Base-by-base conservation (phyloP, 2,329 filamentous ascomycete species). In the Phyllosticta ampelicida region DNA sequence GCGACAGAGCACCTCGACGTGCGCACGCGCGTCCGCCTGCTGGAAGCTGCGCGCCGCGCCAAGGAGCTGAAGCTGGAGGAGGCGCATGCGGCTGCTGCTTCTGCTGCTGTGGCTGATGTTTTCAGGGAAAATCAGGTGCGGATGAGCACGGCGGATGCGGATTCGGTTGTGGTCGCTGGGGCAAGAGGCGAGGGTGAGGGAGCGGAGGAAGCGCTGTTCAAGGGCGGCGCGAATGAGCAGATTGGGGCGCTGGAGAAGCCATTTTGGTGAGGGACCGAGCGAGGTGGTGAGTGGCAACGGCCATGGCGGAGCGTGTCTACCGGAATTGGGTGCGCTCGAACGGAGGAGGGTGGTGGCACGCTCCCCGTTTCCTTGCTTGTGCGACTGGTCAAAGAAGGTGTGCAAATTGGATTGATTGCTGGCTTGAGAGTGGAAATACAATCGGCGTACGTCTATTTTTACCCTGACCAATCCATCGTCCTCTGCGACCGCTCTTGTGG, bases 41-140 rank as follows among this genome's bases (percentile, higher is more conserved):
- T 58, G 18, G 56, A 58, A 18, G 56, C 53, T 5, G 52, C 56
- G 52, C 55, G 51, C 21, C 51, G 56, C 8, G 51, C 44, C 21
- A 58, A 48, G 26, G 51, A 51, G 8, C 5, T 28, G 49, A 20
- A 53, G 8, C 19, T 9, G 28, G 29, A 29, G 9, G 30, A n/a
- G 50, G 21, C n/a, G 50, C 30, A n/a, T n/a, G 54, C 23, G 16
- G 44, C 44, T 21, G 54, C 11, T 52, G 28, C n/a, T 56, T 48
- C 13, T 11, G 48, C 28, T 30, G 54, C 29, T 19, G 18, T 48
- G 9, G 16, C 23, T 6, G 44, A 8, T 26, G 23, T 26, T 8
- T 8, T 26, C 23, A 8, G 23, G 23, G 23, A 10, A 36, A 9
- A 5, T 13, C 16, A 9, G 48, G 23, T 44, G 6, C 8, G 5